Evolutionary conservation across 768 basidiomycete genomes (phyloP).

Genomic region (Rhizopogon vesiculosus): DNA sequence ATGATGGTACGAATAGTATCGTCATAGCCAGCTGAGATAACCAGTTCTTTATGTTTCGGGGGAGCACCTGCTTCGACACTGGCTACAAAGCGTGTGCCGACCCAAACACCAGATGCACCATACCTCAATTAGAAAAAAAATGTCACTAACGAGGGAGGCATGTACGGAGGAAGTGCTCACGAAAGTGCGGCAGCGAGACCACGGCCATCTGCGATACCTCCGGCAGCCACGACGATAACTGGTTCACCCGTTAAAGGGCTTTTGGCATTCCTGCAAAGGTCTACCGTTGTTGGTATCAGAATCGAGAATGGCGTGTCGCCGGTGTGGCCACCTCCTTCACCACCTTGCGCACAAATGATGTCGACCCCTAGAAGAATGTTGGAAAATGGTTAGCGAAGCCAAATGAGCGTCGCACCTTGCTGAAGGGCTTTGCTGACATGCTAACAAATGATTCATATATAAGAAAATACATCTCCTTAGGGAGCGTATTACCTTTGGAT

Average conservation of each 20-base stretch:
- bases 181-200: slow-evolving; percentile 73
- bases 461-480: neutral
- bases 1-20: slow-evolving; percentile 69
- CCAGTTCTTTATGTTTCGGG: slow-evolving; percentile 62
- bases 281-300: slow-evolving; percentile 78
- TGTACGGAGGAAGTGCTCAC: slow-evolving; percentile 27
- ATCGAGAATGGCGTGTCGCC: slow-evolving; percentile 79
- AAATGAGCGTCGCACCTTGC: slow-evolving; percentile 38
- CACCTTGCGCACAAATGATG: slow-evolving; percentile 84
- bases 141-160: neutral
- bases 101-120: slow-evolving; percentile 85
- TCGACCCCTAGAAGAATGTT: slow-evolving; percentile 58
- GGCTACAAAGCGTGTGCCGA: slow-evolving; percentile 83
- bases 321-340: slow-evolving; percentile 88
- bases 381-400: neutral
- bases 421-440: slow-evolving; percentile 74
- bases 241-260: slow-evolving; percentile 78
- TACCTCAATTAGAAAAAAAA: slow-evolving; percentile 39
- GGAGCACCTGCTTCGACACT: slow-evolving; percentile 79
- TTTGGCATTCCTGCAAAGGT: slow-evolving; percentile 62
- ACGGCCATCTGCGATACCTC: slow-evolving; percentile 80
- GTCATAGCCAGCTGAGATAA: slow-evolving; percentile 69
- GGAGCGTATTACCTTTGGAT: slow-evolving; percentile 57
- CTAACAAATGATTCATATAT: slow-evolving; percentile 26
- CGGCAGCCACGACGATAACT: slow-evolving; percentile 76